Evolutionary conservation across 805 yeast genomes (phyloP), one percentile per base, ranked within the genome.

Genomic region (Myxozyma melibiosi): DNA sequence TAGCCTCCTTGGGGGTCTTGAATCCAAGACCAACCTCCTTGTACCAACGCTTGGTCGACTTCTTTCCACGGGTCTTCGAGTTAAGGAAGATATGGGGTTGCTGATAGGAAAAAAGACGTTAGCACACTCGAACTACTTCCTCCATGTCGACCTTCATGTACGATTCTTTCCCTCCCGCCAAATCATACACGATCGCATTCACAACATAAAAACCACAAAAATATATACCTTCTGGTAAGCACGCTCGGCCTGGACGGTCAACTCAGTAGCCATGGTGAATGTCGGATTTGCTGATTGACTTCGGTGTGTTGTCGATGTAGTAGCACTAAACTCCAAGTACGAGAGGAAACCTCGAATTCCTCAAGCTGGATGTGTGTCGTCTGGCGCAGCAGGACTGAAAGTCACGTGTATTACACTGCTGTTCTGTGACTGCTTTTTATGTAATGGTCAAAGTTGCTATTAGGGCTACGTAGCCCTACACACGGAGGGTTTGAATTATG

Each of bases 31-130:
- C 99, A 74, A 90, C 97, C 66, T 94, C 97, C 88, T 94, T 94
- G 79, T 85, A 91, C 99, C 99, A 94, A 90, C 99, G 94, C 94
- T 94, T 94, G 86, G 96, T 87, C 84, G 91, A 85, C 83, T 88
- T 88, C 90, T 84, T 84, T 78, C 95, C 96, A 91, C 90, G 91
- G 74, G 97, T 86, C 90, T 94, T 94, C 86, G 98, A 90, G 92
- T 94, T 94, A 84, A 90, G 91, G 96, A 94, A 94, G 86, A 94
- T 92, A 86, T 94, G 99, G 78, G 98, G 99, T 89, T 94, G 99
- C 99, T 89, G n/a, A n/a, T n/a, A 60, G 48, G 57, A 45, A 11
- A 50, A 7, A 25, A n/a, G 8, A 27, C 38, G 38, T 54, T 27
- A 54, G 50, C 14, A 5, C 25, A 14, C 27, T 13, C n/a, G n/a